Percentiles rank a stretch among this genome's conserved stretches.
phyloP scores from a whole-genome alignment of 805 yeast species.

The Candida coquimbonensis region DNA sequence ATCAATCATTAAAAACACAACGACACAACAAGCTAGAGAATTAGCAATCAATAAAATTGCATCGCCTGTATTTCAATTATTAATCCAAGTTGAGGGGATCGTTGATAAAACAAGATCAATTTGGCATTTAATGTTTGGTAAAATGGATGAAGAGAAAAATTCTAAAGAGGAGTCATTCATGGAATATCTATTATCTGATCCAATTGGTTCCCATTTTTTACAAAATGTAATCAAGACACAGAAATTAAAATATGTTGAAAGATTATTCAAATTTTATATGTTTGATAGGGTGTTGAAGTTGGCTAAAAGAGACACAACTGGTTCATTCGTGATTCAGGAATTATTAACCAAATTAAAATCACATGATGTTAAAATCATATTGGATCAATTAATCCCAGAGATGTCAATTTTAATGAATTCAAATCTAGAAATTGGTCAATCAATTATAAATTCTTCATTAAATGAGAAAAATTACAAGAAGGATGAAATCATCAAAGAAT shows the following conservation, averaged over 20 bases:
- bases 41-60: conserved; percentile 73
- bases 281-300: conserved; percentile 64
- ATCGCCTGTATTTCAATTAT: conserved; percentile 79
- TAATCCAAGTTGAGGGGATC: conserved; percentile 74
- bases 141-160: conserved; percentile 43
- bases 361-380: conserved; percentile 52
- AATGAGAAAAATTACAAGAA: conserved; percentile 50
- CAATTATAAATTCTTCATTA: conserved; percentile 60
- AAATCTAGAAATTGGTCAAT: conserved; percentile 62
- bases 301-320: conserved; percentile 77
- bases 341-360: conserved; percentile 58
- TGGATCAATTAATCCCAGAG: conserved; percentile 62
- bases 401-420: conserved; percentile 54
- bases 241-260: conserved; percentile 60
- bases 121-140: conserved; percentile 58
- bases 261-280: conserved; percentile 68
- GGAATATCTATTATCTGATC: conserved; percentile 74
- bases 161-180: conserved; percentile 70
- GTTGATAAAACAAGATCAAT: conserved; percentile 66
- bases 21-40: conserved; percentile 53
- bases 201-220: conserved; percentile 91
- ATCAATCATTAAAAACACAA: conserved; percentile 28
- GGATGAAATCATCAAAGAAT: conserved; percentile 47
- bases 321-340: conserved; percentile 71
- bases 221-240: conserved; percentile 62